Base-by-base conservation (phyloP, 163 green algal species). In the Trebouxia gelatinosa region DNA sequence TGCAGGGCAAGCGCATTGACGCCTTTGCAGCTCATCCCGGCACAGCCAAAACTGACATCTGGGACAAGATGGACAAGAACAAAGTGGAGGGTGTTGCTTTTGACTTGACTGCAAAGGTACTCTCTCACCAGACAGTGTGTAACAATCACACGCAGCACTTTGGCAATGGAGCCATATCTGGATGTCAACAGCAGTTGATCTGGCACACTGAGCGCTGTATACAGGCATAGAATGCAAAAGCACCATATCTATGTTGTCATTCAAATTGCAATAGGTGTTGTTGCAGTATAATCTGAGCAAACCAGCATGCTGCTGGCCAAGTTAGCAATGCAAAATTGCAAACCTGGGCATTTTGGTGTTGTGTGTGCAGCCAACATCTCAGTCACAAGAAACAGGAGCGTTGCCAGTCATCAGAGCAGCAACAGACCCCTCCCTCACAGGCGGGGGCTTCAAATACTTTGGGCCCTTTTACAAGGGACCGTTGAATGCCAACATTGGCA, bases 381-480 rank as follows among this genome's bases (percentile, higher is more conserved):
- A 76, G 2, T 29, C 68, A n/a, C 40, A 59, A 31, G 68, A 76
- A 28, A 59, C 29, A 31, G 68, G 68, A 62, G 68, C 68, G 13
- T 46, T 76, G 17, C 68, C 68, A 37, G 46, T 76, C 39, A 76
- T 76, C 68, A 76, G 31, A n/a, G 68, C 68, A 64, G 68, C 68
- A 62, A 76, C 68, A 40, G 68, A 76, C 28, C 68, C 68, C 29
- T 31, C 29, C 1, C 43, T 76, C 16, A 58, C 48, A 39, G 68
- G 68, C 6, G 23, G 40, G 39, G 68, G 68, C 68, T 76, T 76
- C n/a, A 61, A 59, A 38, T 76, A 76, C 28, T 76, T 76, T 76
- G 68, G 68, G 2, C 68, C 68, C 16, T 61, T 61, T 28, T 76
- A 76, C 68, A 76, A 76, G 28, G 68, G 68, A 17, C 68, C 68